Evolutionary conservation across 2,329 filamentous ascomycete genomes (phyloP), one percentile per base, ranked within the genome.

Genomic region (Claviceps paspali): DNA sequence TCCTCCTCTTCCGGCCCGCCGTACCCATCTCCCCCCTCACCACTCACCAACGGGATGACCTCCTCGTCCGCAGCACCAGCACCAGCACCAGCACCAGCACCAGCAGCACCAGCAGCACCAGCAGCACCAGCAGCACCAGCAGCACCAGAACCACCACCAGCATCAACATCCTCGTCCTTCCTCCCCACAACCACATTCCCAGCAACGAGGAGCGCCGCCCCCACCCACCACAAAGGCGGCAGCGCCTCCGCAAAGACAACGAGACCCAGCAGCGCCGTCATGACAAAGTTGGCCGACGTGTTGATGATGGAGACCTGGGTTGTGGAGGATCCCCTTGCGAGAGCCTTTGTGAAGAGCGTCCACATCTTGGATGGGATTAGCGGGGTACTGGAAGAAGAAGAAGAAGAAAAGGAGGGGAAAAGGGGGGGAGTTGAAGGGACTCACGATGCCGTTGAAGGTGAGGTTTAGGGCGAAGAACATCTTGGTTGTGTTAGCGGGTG

Each of bases 301-400:
- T 88, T 88, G 55, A 88, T 75, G 53, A 88, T 79, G 46, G 75
- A 79, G 34, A 87, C 82, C 51, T 84, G 80, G 0, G 82, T 83
- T 7, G 82, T 85, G 2, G 80, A 85, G 40, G 72, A 70, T 11
- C 81, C 80, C 14, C 72, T 68, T 0, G 81, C 75, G n/a, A 88
- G 70, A 36, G 82, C 82, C 35, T 74, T 71, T 6, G 82, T 88
- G 61, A 87, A 88, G 33, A 88, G 69, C 0, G 79, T 76, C 82
- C 82, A 88, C 82, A 88, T 88, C 57, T 73, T 4, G 27, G 10
- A n/a, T n/a, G 17, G 35, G 10, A 14, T 8, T 23, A 19, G 28
- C 28, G 12, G 29, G 18, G 23, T n/a, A n/a, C n/a, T n/a, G n/a
- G n/a, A n/a, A n/a, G n/a, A n/a, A n/a, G 31, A 24, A 18, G 27